Base-by-base conservation (phyloP, 768 basidiomycete genomes). In the Kwoniella pini region DNA sequence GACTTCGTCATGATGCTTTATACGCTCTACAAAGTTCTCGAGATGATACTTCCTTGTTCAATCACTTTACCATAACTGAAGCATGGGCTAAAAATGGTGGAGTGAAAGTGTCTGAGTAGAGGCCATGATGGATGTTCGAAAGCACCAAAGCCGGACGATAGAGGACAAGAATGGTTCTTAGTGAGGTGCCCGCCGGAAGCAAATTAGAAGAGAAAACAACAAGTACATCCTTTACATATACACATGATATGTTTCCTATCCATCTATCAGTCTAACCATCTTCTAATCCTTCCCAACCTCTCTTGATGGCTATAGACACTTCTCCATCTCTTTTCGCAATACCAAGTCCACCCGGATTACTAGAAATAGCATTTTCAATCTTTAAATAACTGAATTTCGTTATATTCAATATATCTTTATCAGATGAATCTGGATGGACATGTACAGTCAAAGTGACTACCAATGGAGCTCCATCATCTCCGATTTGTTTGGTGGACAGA, bases 381-480 rank as follows among this genome's bases (percentile, higher is more conserved):
- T 57, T 57, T 6, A 46, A 17, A 57, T 57, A 57, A 38, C 42
- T 44, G 7, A 39, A 36, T 51, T 60, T 61, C 10, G 70, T 74
- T 7, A 74, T 53, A 9, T 74, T 70, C 39, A 74, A 22, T 4
- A 74, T 57, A 12, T 74, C 72, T 40, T 62, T 66, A 50, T 74
- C 72, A 2, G 49, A 36, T 13, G 62, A 12, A 46, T 70, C 68
- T 9, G 58, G 56, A 46, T 70, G 63, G 12, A 74, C 69, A 28
- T 67, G 64, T 2, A 74, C 54, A 9, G 46, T 58, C 33, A 74
- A 36, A n/a, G 54, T 68, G 17, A 68, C 60, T 19, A 71, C 70
- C 30, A 74, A 28, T 2, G 59, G 59, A 36, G 49, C 57, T 10
- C 49, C 48, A 24, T 49, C 55, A 21, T 51, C 57, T 13, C 19